Conservation (phyloP, 306 rosid species). For the Mimosa pudica region DNA sequence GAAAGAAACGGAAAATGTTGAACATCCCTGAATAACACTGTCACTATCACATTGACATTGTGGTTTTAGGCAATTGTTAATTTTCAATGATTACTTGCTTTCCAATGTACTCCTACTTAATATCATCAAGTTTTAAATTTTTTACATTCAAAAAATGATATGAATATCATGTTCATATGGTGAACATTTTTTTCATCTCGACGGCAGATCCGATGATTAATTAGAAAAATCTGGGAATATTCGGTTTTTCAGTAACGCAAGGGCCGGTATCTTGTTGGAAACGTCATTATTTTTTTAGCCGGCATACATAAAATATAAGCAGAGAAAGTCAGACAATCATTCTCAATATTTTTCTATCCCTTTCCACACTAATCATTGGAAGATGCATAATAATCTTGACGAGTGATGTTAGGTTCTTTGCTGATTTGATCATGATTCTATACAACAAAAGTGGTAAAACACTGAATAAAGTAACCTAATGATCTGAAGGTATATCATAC, state of each 20-base stretch:
- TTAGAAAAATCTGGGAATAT: not conserved
- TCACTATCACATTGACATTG: not conserved
- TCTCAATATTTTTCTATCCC: too few relatives aligned
- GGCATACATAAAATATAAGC: too few relatives aligned
- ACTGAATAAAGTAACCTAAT: not conserved
- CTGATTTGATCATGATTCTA: constrained; percentile 4
- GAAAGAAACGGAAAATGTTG: too few relatives aligned
- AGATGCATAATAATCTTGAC: not conserved
- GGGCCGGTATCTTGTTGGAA: not conserved
- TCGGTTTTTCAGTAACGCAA: not conserved
- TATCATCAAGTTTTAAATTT: not conserved
- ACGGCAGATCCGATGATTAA: not conserved
- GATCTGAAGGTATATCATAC: constrained; percentile 16
- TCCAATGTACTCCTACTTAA: not conserved
- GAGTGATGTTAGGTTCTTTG: not conserved
- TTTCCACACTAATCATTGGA: not conserved
- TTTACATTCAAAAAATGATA: not conserved
- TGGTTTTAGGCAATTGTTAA: too few relatives aligned
- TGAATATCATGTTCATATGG: too few relatives aligned
- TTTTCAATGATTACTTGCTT: too few relatives aligned
- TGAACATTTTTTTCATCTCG: not conserved
- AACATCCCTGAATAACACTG: too few relatives aligned
- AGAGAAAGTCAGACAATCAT: not conserved
- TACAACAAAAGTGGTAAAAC: constrained; percentile 11
- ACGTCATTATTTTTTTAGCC: too few relatives aligned